Percentiles rank a stretch among this genome's conserved stretches.
phyloP scores from a whole-genome alignment of 1,284 basidiomycete species.

The Apiotrichum mycotoxinovorans region DNA sequence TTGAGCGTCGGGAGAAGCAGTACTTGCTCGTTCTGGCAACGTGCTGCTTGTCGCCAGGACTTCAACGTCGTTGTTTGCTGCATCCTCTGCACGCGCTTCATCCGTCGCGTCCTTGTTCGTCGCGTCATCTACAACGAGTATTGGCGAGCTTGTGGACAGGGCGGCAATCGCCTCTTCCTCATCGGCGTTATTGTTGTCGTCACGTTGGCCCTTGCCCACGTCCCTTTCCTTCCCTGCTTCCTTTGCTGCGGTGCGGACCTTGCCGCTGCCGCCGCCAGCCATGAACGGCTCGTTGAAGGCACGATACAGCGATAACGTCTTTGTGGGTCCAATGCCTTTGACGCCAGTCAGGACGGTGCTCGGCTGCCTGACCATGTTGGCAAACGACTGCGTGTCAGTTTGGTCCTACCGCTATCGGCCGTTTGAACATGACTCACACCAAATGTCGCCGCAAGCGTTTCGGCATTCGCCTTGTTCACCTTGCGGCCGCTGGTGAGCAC shows the following conservation, averaged over 20 bases:
- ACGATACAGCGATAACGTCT: constrained; percentile 65
- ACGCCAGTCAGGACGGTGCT: constrained; percentile 72
- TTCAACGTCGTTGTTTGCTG: too few relatives aligned
- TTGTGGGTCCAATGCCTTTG: constrained; percentile 91
- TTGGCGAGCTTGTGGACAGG: too few relatives aligned
- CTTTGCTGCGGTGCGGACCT: background rate
- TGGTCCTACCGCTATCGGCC: too few relatives aligned
- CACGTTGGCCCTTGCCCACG: too few relatives aligned
- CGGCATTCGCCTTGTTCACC: constrained; percentile 96
- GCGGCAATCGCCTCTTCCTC: too few relatives aligned
- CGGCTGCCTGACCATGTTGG: constrained; percentile 68
- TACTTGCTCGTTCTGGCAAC: too few relatives aligned
- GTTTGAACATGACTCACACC: constrained; percentile 61
- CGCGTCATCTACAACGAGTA: too few relatives aligned
- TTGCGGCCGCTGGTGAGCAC: constrained; percentile 85
- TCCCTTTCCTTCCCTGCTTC: background rate
- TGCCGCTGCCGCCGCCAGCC: constrained; percentile 26
- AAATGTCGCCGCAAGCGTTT: constrained; percentile 86
- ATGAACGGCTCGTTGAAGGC: constrained; percentile 55
- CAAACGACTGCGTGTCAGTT: constrained; percentile 61
- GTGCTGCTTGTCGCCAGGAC: too few relatives aligned
- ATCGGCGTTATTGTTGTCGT: too few relatives aligned
- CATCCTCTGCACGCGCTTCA: too few relatives aligned
- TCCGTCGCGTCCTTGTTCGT: too few relatives aligned
- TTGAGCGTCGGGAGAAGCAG: too few relatives aligned